A percentile compares a stretch with the other conserved stretches of the same genome.
phyloP scores from a whole-genome alignment of 345 rosid genomes.

The Syzygium aqueum region DNA sequence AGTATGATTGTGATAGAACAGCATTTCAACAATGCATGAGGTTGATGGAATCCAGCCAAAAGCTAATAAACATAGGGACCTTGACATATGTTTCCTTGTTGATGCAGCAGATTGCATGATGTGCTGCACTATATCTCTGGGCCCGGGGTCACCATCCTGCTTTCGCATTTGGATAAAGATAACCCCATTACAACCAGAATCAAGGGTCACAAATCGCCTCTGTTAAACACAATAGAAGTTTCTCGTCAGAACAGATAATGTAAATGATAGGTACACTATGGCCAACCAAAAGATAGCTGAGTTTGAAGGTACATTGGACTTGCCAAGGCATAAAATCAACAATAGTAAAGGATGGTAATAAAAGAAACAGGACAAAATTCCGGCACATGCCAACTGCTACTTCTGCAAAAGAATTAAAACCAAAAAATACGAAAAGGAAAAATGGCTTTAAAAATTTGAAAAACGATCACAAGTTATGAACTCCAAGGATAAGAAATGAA shows the following conservation, averaged over 20 bases:
- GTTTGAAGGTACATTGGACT: background rate
- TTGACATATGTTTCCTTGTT: constrained; percentile 85
- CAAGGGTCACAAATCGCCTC: constrained; percentile 81
- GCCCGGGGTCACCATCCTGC: constrained; percentile 73
- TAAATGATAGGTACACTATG: background rate
- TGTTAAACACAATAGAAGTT: constrained; percentile 8
- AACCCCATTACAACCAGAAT: constrained; percentile 91
- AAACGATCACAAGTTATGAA: background rate
- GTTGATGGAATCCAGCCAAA: background rate
- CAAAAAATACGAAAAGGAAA: background rate
- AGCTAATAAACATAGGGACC: constrained; percentile 30
- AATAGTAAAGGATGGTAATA: background rate
- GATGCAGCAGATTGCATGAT: constrained; percentile 80
- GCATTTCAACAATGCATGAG: background rate
- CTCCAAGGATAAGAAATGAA: background rate
- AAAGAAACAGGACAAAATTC: background rate
- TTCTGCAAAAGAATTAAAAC: background rate
- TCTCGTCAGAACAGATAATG: background rate
- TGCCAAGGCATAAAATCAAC: background rate
- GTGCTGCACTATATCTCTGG: constrained; percentile 78
- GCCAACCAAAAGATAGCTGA: background rate
- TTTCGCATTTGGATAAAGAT: constrained; percentile 87
- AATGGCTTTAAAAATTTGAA: background rate
- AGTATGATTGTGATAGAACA: background rate
- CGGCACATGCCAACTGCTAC: background rate